phyloP scores from a whole-genome alignment of 805 yeast genomes.

The Wickerhamiella spandovensis region DNA sequence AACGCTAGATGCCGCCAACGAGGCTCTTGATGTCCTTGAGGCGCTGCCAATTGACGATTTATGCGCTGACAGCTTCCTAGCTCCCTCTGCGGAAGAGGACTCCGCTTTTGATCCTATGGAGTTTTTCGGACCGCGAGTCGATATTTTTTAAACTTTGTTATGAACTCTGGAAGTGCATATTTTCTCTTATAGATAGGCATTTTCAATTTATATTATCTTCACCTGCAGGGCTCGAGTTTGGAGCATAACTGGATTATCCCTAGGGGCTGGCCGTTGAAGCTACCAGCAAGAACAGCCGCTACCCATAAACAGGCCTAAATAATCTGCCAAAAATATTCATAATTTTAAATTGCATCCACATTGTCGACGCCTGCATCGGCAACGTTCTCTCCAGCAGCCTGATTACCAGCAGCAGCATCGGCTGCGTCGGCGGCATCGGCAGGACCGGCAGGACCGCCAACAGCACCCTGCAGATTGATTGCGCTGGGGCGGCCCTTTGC shows the following conservation, averaged over 20 bases:
- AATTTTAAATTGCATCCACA: no score
- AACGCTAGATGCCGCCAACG: neutral
- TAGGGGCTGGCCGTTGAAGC: no score
- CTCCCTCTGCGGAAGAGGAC: conserved; percentile 12
- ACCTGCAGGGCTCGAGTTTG: no score
- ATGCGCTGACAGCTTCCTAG: conserved; percentile 6
- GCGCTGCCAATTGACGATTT: conserved; percentile 4
- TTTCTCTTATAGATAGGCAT: neutral
- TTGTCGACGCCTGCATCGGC: no score
- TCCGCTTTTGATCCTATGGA: conserved; percentile 13
- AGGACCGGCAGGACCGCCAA: no score
- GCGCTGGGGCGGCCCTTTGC: neutral
- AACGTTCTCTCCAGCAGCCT: no score
- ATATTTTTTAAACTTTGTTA: conserved; percentile 7
- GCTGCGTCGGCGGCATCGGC: no score
- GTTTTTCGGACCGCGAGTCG: conserved; percentile 14
- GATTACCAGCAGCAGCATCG: neutral
- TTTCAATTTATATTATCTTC: neutral
- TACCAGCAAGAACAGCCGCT: no score
- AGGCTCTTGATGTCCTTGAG: neutral
- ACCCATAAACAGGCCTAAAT: no score
- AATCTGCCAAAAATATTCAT: no score
- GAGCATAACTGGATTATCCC: neutral
- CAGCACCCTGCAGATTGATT: no score
- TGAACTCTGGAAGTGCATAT: neutral